Evolutionary conservation across 2,329 filamentous ascomycete species (phyloP).

Genomic region (Calonectria pteridis): DNA sequence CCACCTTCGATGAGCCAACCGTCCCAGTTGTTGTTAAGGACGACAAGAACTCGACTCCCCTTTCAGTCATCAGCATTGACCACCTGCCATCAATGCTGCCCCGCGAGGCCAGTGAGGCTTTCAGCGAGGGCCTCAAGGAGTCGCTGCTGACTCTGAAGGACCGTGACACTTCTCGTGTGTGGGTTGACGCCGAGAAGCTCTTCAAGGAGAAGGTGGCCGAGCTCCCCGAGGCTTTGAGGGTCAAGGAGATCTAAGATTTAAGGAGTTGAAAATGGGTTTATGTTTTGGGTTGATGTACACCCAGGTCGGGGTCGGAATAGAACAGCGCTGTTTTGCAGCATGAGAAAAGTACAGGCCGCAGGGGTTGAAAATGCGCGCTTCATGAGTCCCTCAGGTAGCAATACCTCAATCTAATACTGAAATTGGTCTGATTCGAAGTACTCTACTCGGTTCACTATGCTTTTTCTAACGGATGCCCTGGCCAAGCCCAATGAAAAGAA

Average conservation of each 20-base stretch:
- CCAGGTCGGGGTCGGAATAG: background rate
- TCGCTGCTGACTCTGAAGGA: conserved; percentile 74
- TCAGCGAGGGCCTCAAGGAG: background rate
- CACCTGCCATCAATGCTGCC: background rate
- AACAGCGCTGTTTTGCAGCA: background rate
- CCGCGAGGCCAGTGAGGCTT: background rate
- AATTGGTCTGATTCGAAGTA: background rate
- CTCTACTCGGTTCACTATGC: background rate
- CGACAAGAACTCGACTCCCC: background rate
- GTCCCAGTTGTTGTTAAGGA: conserved; percentile 57
- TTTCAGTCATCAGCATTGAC: background rate
- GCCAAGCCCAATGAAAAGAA: background rate
- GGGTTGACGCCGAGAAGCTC: conserved; percentile 85
- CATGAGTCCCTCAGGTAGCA: background rate
- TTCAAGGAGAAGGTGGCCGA: conserved; percentile 81
- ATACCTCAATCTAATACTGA: background rate
- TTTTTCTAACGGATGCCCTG: background rate
- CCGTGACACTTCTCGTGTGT: conserved; percentile 79
- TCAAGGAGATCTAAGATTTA: conserved; percentile 37
- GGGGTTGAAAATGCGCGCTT: background rate
- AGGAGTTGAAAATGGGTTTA: background rate
- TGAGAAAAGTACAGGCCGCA: background rate
- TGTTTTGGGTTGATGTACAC: background rate
- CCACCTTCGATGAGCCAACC: conserved; percentile 90
- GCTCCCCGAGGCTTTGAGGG: conserved; percentile 40